Conservation (phyloP, 2,329 filamentous ascomycete species). For the Fusarium sp. region DNA sequence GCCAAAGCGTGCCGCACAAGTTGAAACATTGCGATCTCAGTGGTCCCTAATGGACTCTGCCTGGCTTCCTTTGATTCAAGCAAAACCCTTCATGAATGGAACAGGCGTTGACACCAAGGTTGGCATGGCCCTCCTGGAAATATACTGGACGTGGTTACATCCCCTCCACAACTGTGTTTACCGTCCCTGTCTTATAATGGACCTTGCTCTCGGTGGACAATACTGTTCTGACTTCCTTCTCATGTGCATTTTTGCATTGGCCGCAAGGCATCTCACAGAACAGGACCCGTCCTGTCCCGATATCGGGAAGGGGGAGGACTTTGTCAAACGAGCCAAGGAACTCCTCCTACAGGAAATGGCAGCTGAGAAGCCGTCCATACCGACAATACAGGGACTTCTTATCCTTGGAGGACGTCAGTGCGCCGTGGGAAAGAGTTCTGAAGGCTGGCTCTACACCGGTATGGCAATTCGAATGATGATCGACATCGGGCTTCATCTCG, state of each 20-base stretch:
- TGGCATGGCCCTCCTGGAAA: constrained; percentile 32
- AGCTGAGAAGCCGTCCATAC: neutral
- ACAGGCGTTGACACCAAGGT: constrained; percentile 21
- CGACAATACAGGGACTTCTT: constrained; percentile 15
- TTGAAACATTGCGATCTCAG: neutral
- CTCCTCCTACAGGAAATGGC: neutral
- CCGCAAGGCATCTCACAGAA: constrained; percentile 28
- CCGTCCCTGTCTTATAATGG: constrained; percentile 31
- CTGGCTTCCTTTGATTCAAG: neutral
- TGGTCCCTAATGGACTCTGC: neutral
- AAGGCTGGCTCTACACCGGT: constrained; percentile 37
- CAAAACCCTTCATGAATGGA: constrained; percentile 12
- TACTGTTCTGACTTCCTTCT: constrained; percentile 37
- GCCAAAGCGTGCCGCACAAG: neutral
- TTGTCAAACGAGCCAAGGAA: neutral
- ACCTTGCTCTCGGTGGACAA: constrained; percentile 31
- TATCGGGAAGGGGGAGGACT: neutral
- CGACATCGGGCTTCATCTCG: constrained; percentile 35
- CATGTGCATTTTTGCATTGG: constrained; percentile 33
- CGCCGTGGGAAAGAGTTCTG: constrained; percentile 32
- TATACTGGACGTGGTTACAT: constrained; percentile 39
- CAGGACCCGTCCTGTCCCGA: neutral
- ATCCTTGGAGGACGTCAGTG: constrained; percentile 35
- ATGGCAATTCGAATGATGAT: constrained; percentile 39
- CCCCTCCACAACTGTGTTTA: constrained; percentile 36